These are phyloP conservation scores for Rubus idaeus DNA, from an alignment of 306 rosid genomes.

Conservation along the genomic window DNA sequence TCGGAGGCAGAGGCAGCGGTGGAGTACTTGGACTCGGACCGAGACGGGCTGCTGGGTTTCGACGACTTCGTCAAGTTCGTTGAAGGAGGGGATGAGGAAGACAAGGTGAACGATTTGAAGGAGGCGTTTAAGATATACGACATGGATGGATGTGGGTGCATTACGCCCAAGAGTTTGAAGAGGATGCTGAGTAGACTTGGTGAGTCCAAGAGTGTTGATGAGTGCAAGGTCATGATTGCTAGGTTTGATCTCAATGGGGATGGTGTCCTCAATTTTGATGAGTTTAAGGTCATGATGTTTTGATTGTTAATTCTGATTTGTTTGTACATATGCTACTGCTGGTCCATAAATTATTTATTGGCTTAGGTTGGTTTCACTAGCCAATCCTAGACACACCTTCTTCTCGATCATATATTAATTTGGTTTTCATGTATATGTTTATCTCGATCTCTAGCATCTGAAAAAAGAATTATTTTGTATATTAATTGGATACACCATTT, in stretches of 20 bases:
- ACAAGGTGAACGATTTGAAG: slow-evolving; percentile 52
- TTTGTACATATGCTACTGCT: neutral
- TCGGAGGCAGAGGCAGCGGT: slow-evolving; percentile 49
- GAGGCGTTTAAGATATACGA: slow-evolving; percentile 85
- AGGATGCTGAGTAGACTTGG: slow-evolving; percentile 71
- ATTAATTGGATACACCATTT: too few relatives aligned
- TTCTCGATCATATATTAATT: too few relatives aligned
- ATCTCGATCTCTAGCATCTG: too few relatives aligned
- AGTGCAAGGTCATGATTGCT: slow-evolving; percentile 62
- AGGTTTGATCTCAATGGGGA: slow-evolving; percentile 77
- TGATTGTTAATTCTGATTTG: slow-evolving; percentile 4
- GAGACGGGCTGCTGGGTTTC: slow-evolving; percentile 59
- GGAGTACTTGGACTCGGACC: slow-evolving; percentile 45
- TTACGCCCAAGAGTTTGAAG: slow-evolving; percentile 70
- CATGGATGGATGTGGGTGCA: slow-evolving; percentile 66
- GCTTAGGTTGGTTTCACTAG: neutral
- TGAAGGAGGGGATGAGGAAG: slow-evolving; percentile 72
- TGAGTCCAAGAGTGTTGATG: slow-evolving; percentile 54
- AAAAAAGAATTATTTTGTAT: too few relatives aligned
- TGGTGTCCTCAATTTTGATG: slow-evolving; percentile 78
- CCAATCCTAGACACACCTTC: too few relatives aligned
- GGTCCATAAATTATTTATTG: neutral
- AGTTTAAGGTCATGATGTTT: slow-evolving; percentile 76
- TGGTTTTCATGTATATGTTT: too few relatives aligned
- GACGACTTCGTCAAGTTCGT: slow-evolving; percentile 70